Base-by-base conservation (phyloP, 176 grass and related monocot species). In the Musa itinerans region DNA sequence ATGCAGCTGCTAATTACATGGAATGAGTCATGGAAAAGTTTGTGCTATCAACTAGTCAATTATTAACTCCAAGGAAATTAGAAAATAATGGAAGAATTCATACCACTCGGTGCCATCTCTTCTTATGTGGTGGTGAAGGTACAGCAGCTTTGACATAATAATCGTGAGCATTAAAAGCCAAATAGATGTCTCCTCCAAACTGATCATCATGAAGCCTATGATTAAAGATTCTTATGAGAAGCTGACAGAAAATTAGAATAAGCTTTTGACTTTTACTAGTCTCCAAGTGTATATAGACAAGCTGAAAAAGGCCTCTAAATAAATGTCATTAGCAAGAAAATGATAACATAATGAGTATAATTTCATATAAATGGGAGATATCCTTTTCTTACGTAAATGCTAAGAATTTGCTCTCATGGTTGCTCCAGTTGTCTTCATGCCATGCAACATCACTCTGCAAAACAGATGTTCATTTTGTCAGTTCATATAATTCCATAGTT, bases 81-180 rank as follows among this genome's bases (percentile, higher is more conserved):
- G 65, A 14, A 53, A 54, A 29, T 1, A 26, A 59, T 25, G 19
- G 7, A 73, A 74, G 24, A 75, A 82, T 74, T 25, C 83, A 73
- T 99, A 99, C 95, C 88, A 99, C 91, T 73, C 91, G 82, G 24
- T 87, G 86, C 96, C 96, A 99, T 56, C 34, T 27, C 75, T 86
- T 89, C 22, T 75, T 81, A 23, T 86, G 78, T 52, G 96, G 91
- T 67, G 91, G 88, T 71, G 83, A 69, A 10, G 96, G 91, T 55
- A 95, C 89, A 78, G 75, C 54, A 76, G 68, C 79, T 1, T 95
- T 77, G 52, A 95, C 91, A 84, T 77, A 83, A 79, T 86, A 92
- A 52, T 94, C 84, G 75, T 99, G 96, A 62, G 86, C 91, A 79
- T 95, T 99, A 79, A 99, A 95, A 82, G 91, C 96, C 70, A 95